Base-by-base conservation (phyloP, 371 early-diverging fungal species). In the Rhizopus stolonifer region DNA sequence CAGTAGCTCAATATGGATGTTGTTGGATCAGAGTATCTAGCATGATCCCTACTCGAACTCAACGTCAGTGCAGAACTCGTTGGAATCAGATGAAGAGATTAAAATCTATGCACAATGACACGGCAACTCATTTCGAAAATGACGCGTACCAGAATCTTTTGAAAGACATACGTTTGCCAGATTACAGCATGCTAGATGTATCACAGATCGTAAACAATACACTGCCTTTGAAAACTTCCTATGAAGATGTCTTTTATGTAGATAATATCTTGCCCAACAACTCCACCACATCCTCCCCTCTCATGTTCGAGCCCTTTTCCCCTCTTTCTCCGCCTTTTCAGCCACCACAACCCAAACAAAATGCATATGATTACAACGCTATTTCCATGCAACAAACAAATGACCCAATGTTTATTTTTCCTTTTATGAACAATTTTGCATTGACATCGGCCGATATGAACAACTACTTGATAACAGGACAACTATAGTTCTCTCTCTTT, bases 1-100 rank as follows among this genome's bases (percentile, higher is more conserved):
- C 74, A 0, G 61, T 73, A 5, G 51, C 45, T 15, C 15, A 45
- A 49, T 69, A 49, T 46, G 74, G 78, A 1, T 74, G 75, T 46
- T 70, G 76, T 15, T 85, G 86, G 86, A 82, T 83, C 13, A 68
- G 72, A 56, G 74, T 85, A 19, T 72, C 84, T 1, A 68, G 67
- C 8, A 44, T 49, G 22, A 78, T 85, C 25, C 71, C 69, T 1
- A 78, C 77, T 2, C 61, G 86, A 18, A 85, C 86, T 0, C 76
- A 75, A 50, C 56, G 84, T n/a, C 86, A 85, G 52, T 85, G 86
- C 26, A 65, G 86, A 15, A 81, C 82, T 0, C 64, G 84, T 5
- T 84, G 72, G 72, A 63, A 63, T 0, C 69, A 70, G 22, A 45
- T 45, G 36, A 8, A 36, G 14, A 36, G 15, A 5, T n/a, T 14